Base-by-base conservation (phyloP, 768 basidiomycete species). In the Tricholoma bakamatsutake region DNA sequence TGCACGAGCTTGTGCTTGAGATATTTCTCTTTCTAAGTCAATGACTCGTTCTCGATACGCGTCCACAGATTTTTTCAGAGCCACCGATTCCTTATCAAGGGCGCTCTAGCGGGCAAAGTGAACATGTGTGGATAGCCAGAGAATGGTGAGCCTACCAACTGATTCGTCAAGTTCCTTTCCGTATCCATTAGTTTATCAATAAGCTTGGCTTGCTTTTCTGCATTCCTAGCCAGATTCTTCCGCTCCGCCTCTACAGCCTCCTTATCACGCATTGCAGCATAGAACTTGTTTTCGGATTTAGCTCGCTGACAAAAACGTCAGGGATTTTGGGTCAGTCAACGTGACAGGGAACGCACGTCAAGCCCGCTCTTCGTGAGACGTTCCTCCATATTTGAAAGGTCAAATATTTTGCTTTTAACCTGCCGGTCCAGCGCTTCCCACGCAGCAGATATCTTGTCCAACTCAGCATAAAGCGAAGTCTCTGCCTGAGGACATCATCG, bases 261-360 rank as follows among this genome's bases (percentile, higher is more conserved):
- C 70, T 89, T 93, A 55, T 88, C 85, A 30, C 93, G 85, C 86
- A 96, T 90, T 2, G 87, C 86, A 15, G 90, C 81, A 65, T 85
- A 98, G 66, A 84, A 98, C 69, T 95, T 98, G 75, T 94, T 96
- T 57, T 98, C 95, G 13, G 90, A 85, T 72, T 96, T 98, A 8
- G 93, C 90, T 87, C 91, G 92, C 93, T 98, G 70, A 52, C 34
- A 42, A 55, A 40, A 42, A 34, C 56, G 42, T 58, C 15, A 15
- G 55, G 21, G 34, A 12, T 53, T 39, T 11, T 18, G 2, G 3
- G 34, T 21, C 49, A 17, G 27, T 24, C n/a, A 28, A 11, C 53
- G 18, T 10, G 18, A 43, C n/a, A 5, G 37, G 17, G 47, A 18
- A 92, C 94, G 69, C 51, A 93, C 94, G 68, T 96, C 94, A 21